Evolutionary conservation across 1,284 basidiomycete genomes (phyloP), one percentile per base, ranked within the genome.

Genomic region (Fomitopsis betulina): DNA sequence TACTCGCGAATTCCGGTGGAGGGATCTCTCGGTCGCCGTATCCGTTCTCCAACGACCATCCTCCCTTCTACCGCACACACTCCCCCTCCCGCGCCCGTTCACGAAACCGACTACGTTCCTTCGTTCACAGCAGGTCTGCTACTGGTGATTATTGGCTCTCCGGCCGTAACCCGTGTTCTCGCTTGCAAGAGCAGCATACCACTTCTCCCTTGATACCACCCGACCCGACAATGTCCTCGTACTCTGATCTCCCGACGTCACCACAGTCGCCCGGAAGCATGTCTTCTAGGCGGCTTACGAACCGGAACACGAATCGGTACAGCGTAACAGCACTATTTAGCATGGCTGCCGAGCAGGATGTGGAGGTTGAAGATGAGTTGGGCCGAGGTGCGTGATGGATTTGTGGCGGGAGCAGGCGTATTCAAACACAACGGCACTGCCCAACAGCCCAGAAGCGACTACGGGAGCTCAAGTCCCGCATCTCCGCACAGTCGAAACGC

Each of bases 401-500:
- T 30, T 54, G 42, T 35, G 19, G 21, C 19, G 17, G 6, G 3
- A 38, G 17, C 21, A n/a, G 32, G 37, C 19, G 1, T 21, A 23
- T 35, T 27, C 38, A 35, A 56, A 19, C 60, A 53, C 15, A 23
- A 25, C 32, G 35, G 2, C 35, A 35, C n/a, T 30, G 23, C 53
- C 37, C 35, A 59, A 57, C 71, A 91, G 97, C 96, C 40, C 96
- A 98, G 79, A 97, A 96, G 75, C 91, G 94, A 50, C 79, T 99
- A 49, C 83, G 97, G 35, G 96, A 98, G 67, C 83, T 99, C 66
- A 99, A 99, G 77, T 84, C 89, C n/a, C 91, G 94, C 68, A 99
- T 99, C 64, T 98, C 95, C 23, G 89, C 93, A 0, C 97, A 99
- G 77, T 96, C 93, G 56, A 99, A 99, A 82, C 98, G 96, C 83